Evolutionary conservation across 2,329 filamentous ascomycete species (phyloP).

Genomic region (Ploettnerulaceae sp.): DNA sequence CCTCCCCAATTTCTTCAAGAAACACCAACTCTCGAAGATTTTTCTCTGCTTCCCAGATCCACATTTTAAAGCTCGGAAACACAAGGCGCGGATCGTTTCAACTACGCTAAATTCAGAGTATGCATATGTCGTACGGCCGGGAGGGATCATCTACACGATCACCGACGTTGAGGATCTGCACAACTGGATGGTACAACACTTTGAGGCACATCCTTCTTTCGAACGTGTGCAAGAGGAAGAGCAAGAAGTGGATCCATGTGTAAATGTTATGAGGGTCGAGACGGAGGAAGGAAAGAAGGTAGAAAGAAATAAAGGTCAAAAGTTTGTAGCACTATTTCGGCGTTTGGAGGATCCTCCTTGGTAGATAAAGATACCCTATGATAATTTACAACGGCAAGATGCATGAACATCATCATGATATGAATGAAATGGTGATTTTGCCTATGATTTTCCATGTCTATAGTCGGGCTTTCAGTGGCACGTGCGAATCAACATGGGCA

Average conservation of each 20-base stretch:
- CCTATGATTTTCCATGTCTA: not conserved
- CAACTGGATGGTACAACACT: slow-evolving; percentile 86
- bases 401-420: not conserved
- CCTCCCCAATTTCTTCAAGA: slow-evolving; percentile 92
- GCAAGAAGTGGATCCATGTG: slow-evolving; percentile 63
- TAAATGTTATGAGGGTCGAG: slow-evolving; percentile 69
- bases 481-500: slow-evolving; percentile 8
- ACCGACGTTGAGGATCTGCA: slow-evolving; percentile 95
- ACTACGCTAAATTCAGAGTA: slow-evolving; percentile 88
- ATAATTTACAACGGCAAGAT: not conserved
- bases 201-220: slow-evolving; percentile 73
- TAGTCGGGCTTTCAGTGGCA: not conserved
- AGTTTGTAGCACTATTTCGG: slow-evolving; percentile 85
- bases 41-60: slow-evolving; percentile 99
- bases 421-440: not conserved
- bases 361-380: slow-evolving; percentile 38
- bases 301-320: slow-evolving; percentile 79
- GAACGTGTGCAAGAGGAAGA: slow-evolving; percentile 67
- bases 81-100: slow-evolving; percentile 93
- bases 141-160: slow-evolving; percentile 90
- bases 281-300: slow-evolving; percentile 99
- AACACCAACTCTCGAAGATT: slow-evolving; percentile 76
- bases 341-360: slow-evolving; percentile 58
- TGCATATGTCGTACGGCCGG: slow-evolving; percentile 76
- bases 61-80: slow-evolving; percentile 95